Percentiles rank a stretch among this genome's conserved stretches.
Evolutionary conservation across 345 rosid genomes (phyloP).

Genomic region (Arabis alpina): DNA sequence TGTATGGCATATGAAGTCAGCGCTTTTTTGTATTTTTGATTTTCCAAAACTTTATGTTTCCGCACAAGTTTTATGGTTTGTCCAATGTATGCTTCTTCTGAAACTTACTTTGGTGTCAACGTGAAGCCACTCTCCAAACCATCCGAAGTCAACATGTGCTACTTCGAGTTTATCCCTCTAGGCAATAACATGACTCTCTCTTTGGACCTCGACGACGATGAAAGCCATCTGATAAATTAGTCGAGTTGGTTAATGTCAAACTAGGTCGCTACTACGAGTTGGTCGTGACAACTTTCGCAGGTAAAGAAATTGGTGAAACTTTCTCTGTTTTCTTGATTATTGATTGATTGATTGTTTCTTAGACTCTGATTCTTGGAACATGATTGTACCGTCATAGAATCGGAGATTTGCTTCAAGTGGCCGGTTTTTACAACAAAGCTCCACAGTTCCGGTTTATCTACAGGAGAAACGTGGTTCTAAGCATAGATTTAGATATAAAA

Average conservation of each 20-base stretch:
- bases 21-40: too few species aligned
- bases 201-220: slow-evolving; percentile 55
- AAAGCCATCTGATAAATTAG: slow-evolving; percentile 40
- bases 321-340: too few species aligned
- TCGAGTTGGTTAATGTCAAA: slow-evolving; percentile 73
- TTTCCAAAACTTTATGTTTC: too few species aligned
- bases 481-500: slow-evolving; percentile 88
- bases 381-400: slow-evolving; percentile 81
- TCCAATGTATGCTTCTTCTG: slow-evolving; percentile 94
- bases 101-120: slow-evolving; percentile 91
- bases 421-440: slow-evolving; percentile 76
- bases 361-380: too few species aligned
- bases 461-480: slow-evolving; percentile 77
- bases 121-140: slow-evolving; percentile 77
- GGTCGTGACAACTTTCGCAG: slow-evolving; percentile 85
- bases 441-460: slow-evolving; percentile 86
- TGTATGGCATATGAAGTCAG: too few species aligned
- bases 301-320: too few species aligned
- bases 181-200: slow-evolving; percentile 60
- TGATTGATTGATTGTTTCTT: too few species aligned
- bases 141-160: slow-evolving; percentile 88
- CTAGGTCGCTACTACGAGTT: slow-evolving; percentile 78
- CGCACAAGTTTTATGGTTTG: too few species aligned
- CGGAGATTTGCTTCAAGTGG: slow-evolving; percentile 87
- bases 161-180: slow-evolving; percentile 78